phyloP scores from a whole-genome alignment of 495 filamentous ascomycete species.

The Daldinia decipiens region DNA sequence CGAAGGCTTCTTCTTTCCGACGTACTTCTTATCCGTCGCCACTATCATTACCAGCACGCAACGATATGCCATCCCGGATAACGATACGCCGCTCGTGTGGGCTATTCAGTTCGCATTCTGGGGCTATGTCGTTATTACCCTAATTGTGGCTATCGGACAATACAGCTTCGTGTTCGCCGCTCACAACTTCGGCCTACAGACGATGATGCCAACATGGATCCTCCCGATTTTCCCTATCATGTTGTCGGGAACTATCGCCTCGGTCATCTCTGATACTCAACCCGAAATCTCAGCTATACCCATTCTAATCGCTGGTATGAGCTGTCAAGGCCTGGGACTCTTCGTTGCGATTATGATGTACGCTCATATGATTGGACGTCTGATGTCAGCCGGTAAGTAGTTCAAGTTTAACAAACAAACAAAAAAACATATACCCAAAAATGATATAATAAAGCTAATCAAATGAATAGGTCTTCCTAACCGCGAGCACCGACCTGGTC shows the following conservation, averaged over 20 bases:
- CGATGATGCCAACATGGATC: slow-evolving; percentile 66
- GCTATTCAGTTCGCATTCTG: slow-evolving; percentile 61
- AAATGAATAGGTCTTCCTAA: slow-evolving; percentile 53
- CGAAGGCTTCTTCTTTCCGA: slow-evolving; percentile 74
- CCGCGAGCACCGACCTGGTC: slow-evolving; percentile 65
- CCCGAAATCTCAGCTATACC: slow-evolving; percentile 52
- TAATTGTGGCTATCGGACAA: slow-evolving; percentile 57
- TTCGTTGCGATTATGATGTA: slow-evolving; percentile 63
- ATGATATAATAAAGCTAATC: slow-evolving; percentile 24
- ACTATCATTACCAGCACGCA: slow-evolving; percentile 69
- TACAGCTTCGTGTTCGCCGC: slow-evolving; percentile 64
- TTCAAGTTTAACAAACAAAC: neutral
- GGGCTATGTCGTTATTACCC: slow-evolving; percentile 58
- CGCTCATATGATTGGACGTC: slow-evolving; percentile 66
- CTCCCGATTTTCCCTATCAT: slow-evolving; percentile 67
- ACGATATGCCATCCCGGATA: slow-evolving; percentile 64
- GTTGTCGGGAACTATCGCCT: slow-evolving; percentile 64
- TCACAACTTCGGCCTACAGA: slow-evolving; percentile 49
- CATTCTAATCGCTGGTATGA: slow-evolving; percentile 62
- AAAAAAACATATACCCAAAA: too few species aligned
- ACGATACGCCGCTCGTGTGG: slow-evolving; percentile 52
- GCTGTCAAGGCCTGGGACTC: slow-evolving; percentile 64
- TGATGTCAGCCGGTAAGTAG: slow-evolving; percentile 69
- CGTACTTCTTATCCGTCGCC: slow-evolving; percentile 72
- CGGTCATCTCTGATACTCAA: slow-evolving; percentile 56